Conservation (phyloP, 345 rosid species). For the Brassica carinata region DNA sequence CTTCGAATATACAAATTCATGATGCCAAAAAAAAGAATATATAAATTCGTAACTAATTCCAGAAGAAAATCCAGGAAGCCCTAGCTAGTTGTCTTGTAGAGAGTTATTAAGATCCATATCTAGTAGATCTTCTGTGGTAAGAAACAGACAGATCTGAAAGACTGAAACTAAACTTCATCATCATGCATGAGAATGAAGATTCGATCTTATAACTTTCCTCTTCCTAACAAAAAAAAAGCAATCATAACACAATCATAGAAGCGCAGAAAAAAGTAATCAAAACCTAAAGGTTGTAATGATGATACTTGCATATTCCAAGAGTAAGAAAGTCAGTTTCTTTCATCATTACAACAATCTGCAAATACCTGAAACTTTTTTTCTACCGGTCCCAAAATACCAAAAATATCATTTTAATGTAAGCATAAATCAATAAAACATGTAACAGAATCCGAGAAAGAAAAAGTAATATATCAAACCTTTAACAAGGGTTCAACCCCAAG, state of each 20-base stretch:
- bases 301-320: conserved; percentile 39
- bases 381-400: conserved; percentile 31
- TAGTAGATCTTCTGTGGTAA: conserved; percentile 5
- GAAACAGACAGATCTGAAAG: conserved; percentile 35
- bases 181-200: conserved; percentile 19
- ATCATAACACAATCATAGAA: conserved; percentile 42
- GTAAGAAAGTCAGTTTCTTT: conserved; percentile 49
- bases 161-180: conserved; percentile 48
- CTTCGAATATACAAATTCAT: neutral
- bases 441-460: neutral
- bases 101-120: conserved; percentile 7
- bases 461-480: conserved; percentile 43
- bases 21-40: neutral
- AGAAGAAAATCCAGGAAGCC: conserved; percentile 13
- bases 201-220: conserved; percentile 10
- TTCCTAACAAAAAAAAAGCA: conserved; percentile 30
- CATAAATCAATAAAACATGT: neutral
- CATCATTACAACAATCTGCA: conserved; percentile 72
- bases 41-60: neutral
- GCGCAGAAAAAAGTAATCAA: conserved; percentile 30
- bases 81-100: conserved; percentile 6
- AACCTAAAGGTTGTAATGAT: conserved; percentile 51
- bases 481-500: neutral
- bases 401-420: neutral
- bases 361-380: conserved; percentile 9